Evolutionary conservation across 225 moss, liverwort and hornwort genomes (phyloP).

Genomic region (Bryum argenteum): DNA sequence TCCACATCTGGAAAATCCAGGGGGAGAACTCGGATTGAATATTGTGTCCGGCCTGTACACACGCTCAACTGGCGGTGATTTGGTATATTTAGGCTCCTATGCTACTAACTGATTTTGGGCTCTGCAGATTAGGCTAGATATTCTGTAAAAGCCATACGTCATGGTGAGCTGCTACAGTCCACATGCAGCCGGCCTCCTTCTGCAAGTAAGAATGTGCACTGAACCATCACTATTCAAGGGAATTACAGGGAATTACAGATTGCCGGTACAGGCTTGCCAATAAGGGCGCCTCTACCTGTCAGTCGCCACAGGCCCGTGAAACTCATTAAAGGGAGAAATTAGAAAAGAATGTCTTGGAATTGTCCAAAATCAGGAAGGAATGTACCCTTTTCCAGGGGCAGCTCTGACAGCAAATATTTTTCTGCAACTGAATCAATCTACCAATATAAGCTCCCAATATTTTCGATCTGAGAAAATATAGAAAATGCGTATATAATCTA

Average conservation of each 20-base stretch:
- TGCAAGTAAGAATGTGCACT: not conserved
- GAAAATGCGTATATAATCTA: too few species aligned
- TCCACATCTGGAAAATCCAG: too few species aligned
- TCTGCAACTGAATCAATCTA: too few species aligned
- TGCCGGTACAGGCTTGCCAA: not conserved
- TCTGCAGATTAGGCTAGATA: conserved; percentile 30
- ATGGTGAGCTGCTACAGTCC: conserved; percentile 32
- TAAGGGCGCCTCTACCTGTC: conserved; percentile 19
- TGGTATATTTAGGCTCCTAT: conserved; percentile 32
- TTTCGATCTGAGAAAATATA: too few species aligned
- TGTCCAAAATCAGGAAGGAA: not conserved
- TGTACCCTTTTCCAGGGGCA: not conserved
- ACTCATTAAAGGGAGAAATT: not conserved
- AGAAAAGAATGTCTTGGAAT: conserved; percentile 17
- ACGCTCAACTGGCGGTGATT: conserved; percentile 44
- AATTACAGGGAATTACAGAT: not conserved
- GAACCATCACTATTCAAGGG: not conserved
- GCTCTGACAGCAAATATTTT: not conserved
- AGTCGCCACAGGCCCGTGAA: conserved; percentile 13
- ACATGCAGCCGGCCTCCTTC: conserved; percentile 27
- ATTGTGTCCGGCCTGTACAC: too few species aligned
- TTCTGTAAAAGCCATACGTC: conserved; percentile 33
- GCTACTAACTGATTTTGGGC: conserved; percentile 9
- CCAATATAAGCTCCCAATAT: too few species aligned
- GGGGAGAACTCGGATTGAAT: too few species aligned